These are phyloP conservation scores for Boletus edulis DNA, from an alignment of 768 basidiomycete species.

Conservation along the genomic window DNA sequence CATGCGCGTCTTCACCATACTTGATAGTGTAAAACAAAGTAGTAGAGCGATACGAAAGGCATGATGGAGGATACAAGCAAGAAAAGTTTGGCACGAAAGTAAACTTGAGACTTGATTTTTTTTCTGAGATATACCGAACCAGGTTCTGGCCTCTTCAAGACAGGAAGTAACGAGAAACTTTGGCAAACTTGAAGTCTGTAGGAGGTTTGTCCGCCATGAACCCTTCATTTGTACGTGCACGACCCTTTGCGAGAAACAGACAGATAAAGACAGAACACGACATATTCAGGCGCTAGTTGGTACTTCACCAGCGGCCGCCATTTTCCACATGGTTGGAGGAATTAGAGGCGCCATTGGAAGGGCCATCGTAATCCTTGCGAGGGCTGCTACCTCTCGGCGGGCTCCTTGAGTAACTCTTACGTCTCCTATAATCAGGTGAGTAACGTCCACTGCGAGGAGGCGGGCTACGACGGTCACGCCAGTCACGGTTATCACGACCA, in stretches of 20 bases:
- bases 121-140: slow-evolving; percentile 54
- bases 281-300: slow-evolving; percentile 17
- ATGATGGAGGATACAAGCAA: slow-evolving; percentile 38
- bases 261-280: slow-evolving; percentile 26
- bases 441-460: slow-evolving; percentile 64
- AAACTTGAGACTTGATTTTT: slow-evolving; percentile 69
- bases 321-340: slow-evolving; percentile 39
- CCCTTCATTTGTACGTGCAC: slow-evolving; percentile 42
- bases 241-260: slow-evolving; percentile 38
- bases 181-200: slow-evolving; percentile 44
- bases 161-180: slow-evolving; percentile 50
- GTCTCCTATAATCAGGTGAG: slow-evolving; percentile 74
- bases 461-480: slow-evolving; percentile 80
- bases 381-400: slow-evolving; percentile 73
- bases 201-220: slow-evolving; percentile 39
- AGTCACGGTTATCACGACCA: slow-evolving; percentile 69
- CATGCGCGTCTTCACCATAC: slow-evolving; percentile 36
- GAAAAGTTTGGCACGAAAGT: slow-evolving; percentile 53
- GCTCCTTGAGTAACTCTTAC: slow-evolving; percentile 76
- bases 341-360: slow-evolving; percentile 36
- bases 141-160: slow-evolving; percentile 44
- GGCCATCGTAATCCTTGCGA: slow-evolving; percentile 47
- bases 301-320: slow-evolving; percentile 61
- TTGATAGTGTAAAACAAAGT: slow-evolving; percentile 45
- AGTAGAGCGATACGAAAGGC: slow-evolving; percentile 46